phyloP scores from a whole-genome alignment of 495 filamentous ascomycete species.

The Neurospora discreta region DNA sequence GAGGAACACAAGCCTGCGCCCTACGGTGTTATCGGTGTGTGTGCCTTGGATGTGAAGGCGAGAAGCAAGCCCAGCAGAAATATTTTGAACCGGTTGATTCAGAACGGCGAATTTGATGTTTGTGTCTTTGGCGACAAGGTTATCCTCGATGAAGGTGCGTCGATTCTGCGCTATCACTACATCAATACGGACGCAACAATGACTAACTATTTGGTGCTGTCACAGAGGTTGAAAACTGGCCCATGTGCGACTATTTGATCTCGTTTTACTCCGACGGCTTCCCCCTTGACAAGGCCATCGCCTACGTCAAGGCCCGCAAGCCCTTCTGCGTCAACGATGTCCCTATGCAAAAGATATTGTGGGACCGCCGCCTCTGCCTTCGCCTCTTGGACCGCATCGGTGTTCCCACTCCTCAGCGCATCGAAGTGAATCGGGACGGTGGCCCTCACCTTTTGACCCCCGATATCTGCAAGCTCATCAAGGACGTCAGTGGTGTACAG shows the following conservation, averaged over 20 bases:
- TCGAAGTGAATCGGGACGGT: conserved; percentile 94
- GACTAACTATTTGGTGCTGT: conserved; percentile 7
- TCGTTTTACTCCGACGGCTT: conserved; percentile 98
- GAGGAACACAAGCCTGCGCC: conserved; percentile 41
- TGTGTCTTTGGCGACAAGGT: conserved; percentile 98
- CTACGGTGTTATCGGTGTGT: conserved; percentile 70
- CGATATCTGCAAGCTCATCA: conserved; percentile 68
- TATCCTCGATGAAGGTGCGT: conserved; percentile 80
- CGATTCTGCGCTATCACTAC: not conserved
- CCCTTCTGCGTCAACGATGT: conserved; percentile 97
- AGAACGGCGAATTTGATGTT: conserved; percentile 87
- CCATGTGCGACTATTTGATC: conserved; percentile 81
- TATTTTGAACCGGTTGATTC: conserved; percentile 82
- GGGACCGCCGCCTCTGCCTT: conserved; percentile 87
- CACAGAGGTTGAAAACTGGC: conserved; percentile 60
- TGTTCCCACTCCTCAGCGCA: conserved; percentile 74
- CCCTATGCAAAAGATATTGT: conserved; percentile 95
- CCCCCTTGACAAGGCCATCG: conserved; percentile 91
- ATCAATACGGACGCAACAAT: not conserved
- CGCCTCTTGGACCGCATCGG: conserved; percentile 77
- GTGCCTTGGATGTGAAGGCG: conserved; percentile 90
- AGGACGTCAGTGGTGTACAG: conserved; percentile 65
- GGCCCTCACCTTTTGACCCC: conserved; percentile 67
- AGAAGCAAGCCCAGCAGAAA: conserved; percentile 92
- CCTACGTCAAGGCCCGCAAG: conserved; percentile 81